Percentiles rank a stretch among this genome's conserved stretches.
Conservation (phyloP, 805 yeast genomes). For the Candida incommunis region DNA sequence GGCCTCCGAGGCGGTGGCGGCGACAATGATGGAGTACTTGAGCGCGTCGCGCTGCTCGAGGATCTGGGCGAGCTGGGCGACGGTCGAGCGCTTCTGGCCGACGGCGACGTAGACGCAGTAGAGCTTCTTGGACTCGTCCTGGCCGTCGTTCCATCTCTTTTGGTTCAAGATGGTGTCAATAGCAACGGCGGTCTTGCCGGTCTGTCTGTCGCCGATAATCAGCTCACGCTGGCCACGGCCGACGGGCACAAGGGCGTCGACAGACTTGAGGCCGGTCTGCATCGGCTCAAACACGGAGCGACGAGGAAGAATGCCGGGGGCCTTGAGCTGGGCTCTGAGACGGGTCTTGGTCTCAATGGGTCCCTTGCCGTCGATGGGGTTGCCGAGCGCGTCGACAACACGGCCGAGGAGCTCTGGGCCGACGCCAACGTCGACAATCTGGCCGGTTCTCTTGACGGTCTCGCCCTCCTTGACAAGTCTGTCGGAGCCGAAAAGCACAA, state of each 20-base stretch:
- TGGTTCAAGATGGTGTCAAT: slow-evolving; percentile 96
- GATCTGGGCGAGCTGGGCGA: slow-evolving; percentile 98
- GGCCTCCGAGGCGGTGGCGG: slow-evolving; percentile 99
- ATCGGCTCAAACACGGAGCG: slow-evolving; percentile 97
- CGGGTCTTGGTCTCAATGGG: slow-evolving; percentile 77
- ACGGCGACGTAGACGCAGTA: slow-evolving; percentile 99
- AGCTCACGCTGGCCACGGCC: slow-evolving; percentile 99
- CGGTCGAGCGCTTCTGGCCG: slow-evolving; percentile 99
- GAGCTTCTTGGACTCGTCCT: slow-evolving; percentile 92
- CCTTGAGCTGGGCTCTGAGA: slow-evolving; percentile 97
- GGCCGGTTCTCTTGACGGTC: slow-evolving; percentile 98
- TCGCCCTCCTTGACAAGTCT: slow-evolving; percentile 98
- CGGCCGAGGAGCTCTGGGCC: slow-evolving; percentile 98
- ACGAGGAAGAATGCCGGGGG: slow-evolving; percentile 99
- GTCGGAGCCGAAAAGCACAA: slow-evolving; percentile 98
- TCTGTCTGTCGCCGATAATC: slow-evolving; percentile 99
- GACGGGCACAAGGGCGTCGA: slow-evolving; percentile 96
- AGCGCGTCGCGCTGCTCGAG: slow-evolving; percentile 96
- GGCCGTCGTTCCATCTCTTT: slow-evolving; percentile 95
- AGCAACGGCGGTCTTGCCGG: slow-evolving; percentile 99
- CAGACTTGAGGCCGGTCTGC: slow-evolving; percentile 99
- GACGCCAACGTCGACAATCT: slow-evolving; percentile 97
- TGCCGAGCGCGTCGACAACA: slow-evolving; percentile 98
- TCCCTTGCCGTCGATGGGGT: slow-evolving; percentile 99
- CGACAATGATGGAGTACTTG: slow-evolving; percentile 94